Evolutionary conservation across 2,329 filamentous ascomycete species (phyloP).

Genomic region (Sclerotinia minor): DNA sequence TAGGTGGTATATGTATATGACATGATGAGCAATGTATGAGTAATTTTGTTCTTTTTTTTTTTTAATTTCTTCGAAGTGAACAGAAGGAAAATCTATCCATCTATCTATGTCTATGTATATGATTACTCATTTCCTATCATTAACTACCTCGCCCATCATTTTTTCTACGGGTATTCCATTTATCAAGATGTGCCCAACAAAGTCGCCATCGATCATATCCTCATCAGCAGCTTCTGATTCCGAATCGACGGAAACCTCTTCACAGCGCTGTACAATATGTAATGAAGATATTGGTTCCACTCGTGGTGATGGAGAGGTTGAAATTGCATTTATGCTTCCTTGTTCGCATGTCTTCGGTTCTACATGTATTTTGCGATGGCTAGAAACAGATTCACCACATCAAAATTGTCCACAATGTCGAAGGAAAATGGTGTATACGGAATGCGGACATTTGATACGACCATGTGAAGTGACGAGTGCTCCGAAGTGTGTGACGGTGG

Average conservation of each 20-base stretch:
- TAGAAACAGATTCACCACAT: slow-evolving; percentile 31
- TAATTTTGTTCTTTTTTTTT: not conserved
- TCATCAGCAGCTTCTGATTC: not conserved
- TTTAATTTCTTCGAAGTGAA: too few species aligned
- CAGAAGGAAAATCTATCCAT: not conserved
- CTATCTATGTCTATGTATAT: not conserved
- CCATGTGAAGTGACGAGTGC: slow-evolving; percentile 22
- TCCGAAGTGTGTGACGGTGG: slow-evolving; percentile 26
- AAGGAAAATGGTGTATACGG: slow-evolving; percentile 34
- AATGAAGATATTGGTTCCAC: slow-evolving; percentile 24
- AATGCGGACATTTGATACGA: slow-evolving; percentile 34
- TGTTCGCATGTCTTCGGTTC: slow-evolving; percentile 37
- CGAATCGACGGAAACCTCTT: not conserved
- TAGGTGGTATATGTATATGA: not conserved
- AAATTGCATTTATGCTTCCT: slow-evolving; percentile 32
- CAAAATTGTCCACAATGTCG: slow-evolving; percentile 37
- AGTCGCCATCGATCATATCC: not conserved
- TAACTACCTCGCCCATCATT: not conserved
- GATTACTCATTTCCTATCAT: not conserved
- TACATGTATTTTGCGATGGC: slow-evolving; percentile 37
- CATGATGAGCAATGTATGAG: not conserved
- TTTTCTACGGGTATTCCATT: not conserved
- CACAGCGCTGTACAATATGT: slow-evolving; percentile 33
- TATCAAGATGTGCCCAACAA: not conserved
- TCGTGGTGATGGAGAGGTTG: slow-evolving; percentile 28